Percentiles rank a stretch among this genome's conserved stretches.
Conservation (phyloP, 2,329 filamentous ascomycete species). For the Sordariomycetes sp. region DNA sequence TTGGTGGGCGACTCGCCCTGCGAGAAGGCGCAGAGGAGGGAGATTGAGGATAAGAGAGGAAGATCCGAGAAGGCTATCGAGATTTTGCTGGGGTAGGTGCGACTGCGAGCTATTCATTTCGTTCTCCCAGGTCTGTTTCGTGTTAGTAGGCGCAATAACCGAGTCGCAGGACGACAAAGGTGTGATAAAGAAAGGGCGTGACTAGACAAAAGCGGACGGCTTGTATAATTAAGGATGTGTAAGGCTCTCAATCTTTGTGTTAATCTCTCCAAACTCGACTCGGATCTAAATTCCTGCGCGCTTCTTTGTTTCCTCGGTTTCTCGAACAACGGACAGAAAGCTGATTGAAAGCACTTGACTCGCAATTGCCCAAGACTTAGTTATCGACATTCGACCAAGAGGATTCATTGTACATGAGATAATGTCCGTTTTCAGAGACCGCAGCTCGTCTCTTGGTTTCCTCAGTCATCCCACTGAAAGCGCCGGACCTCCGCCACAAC, state of each 20-base stretch:
- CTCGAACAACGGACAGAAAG: neutral
- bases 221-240: neutral
- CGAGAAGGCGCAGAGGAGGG: slow-evolving; percentile 23
- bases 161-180: neutral
- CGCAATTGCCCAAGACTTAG: neutral
- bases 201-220: neutral
- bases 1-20: slow-evolving; percentile 15
- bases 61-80: slow-evolving; percentile 1
- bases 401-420: neutral
- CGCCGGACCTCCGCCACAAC: neutral
- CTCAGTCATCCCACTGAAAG: neutral
- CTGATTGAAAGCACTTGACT: neutral
- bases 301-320: neutral
- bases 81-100: neutral
- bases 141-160: neutral
- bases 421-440: neutral
- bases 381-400: neutral
- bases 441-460: neutral
- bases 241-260: neutral
- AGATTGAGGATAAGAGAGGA: slow-evolving; percentile 18
- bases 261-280: neutral
- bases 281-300: neutral
- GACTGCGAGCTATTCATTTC: neutral
- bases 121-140: neutral
- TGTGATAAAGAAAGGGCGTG: neutral